phyloP scores from a whole-genome alignment of 73 alveolate species.

The Tetrahymena borealis region DNA sequence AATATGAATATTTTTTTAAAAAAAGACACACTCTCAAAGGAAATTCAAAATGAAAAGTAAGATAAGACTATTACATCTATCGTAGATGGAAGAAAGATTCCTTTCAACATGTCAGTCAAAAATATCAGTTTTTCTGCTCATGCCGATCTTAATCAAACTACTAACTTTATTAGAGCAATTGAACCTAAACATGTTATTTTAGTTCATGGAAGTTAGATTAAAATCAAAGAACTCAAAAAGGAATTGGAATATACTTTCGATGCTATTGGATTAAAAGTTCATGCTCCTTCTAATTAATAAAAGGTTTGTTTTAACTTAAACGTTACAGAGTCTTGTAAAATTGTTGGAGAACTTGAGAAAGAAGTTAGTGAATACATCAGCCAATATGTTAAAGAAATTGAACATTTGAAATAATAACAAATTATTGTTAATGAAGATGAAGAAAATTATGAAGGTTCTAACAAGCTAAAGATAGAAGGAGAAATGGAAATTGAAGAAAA shows the following conservation, averaged over 20 bases:
- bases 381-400: background rate
- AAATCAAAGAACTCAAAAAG: slow-evolving; percentile 33
- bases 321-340: background rate
- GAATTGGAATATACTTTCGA: background rate
- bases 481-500: background rate
- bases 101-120: slow-evolving; percentile 79
- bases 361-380: background rate
- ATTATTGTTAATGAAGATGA: background rate
- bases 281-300: slow-evolving; percentile 29
- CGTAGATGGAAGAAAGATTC: slow-evolving; percentile 44
- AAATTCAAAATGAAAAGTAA: slow-evolving; percentile 87
- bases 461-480: background rate
- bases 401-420: background rate
- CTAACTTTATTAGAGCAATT: slow-evolving; percentile 80
- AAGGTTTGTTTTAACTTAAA: background rate
- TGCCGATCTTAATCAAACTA: slow-evolving; percentile 90
- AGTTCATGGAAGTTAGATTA: slow-evolving; percentile 97
- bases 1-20: slow-evolving; percentile 82
- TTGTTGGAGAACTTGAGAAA: background rate
- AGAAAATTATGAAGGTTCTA: no score
- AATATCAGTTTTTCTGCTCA: slow-evolving; percentile 96
- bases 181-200: slow-evolving; percentile 91
- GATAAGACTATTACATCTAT: slow-evolving; percentile 91
- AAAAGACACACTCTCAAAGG: slow-evolving; percentile 88
- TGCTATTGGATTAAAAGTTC: slow-evolving; percentile 7